Evolutionary conservation across 371 early-diverging fungal species (phyloP).

Genomic region (Fennellomyces sp.): DNA sequence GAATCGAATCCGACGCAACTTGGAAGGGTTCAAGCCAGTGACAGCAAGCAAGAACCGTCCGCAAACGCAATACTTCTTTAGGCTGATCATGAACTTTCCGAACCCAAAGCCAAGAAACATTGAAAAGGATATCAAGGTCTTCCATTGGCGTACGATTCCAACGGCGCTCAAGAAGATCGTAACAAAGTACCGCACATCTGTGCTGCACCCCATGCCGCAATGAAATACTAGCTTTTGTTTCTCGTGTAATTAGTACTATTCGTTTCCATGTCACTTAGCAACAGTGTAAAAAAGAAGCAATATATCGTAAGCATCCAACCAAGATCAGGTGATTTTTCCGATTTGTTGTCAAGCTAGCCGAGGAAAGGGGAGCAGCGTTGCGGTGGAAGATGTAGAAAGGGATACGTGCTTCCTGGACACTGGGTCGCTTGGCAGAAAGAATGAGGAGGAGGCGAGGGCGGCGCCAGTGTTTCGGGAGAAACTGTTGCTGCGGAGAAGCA

Average conservation of each 20-base stretch:
- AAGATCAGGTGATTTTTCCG: too few relatives aligned
- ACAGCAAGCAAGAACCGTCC: slow-evolving; percentile 76
- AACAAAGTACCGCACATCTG: slow-evolving; percentile 46
- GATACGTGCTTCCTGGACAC: too few relatives aligned
- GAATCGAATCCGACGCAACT: slow-evolving; percentile 81
- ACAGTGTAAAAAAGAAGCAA: too few relatives aligned
- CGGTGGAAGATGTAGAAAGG: too few relatives aligned
- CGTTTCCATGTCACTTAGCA: too few relatives aligned
- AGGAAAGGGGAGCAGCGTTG: too few relatives aligned
- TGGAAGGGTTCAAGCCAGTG: slow-evolving; percentile 79
- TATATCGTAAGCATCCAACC: too few relatives aligned
- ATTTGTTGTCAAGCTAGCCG: too few relatives aligned
- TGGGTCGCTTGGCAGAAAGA: too few relatives aligned
- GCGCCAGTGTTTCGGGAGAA: not conserved
- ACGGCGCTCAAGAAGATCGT: slow-evolving; percentile 73
- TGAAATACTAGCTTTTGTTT: not conserved
- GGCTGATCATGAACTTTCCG: slow-evolving; percentile 78
- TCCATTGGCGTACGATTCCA: slow-evolving; percentile 72
- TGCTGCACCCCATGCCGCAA: not conserved
- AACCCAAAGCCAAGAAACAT: slow-evolving; percentile 85
- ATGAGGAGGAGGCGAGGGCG: too few relatives aligned
- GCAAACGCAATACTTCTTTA: slow-evolving; percentile 74
- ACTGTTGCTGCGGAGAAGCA: not conserved
- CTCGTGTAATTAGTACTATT: too few relatives aligned
- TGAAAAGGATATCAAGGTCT: slow-evolving; percentile 88